Conservation (phyloP, 805 yeast genomes). For the Vanderwaltozyma polyspora region DNA sequence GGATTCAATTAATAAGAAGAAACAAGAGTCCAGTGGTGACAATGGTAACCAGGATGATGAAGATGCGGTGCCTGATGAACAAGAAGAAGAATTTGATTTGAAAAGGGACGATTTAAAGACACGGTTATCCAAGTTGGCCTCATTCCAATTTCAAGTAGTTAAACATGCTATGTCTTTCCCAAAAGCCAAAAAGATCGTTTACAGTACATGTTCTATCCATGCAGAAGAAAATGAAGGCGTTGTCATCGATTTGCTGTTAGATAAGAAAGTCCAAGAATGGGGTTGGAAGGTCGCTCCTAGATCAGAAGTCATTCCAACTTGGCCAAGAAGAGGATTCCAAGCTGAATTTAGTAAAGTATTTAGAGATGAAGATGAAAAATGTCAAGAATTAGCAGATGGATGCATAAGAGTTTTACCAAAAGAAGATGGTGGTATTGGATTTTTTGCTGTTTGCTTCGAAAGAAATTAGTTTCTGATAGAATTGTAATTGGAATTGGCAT, state of each 20-base stretch:
- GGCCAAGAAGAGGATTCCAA: slow-evolving; percentile 78
- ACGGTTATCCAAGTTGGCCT: slow-evolving; percentile 55
- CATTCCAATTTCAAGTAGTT: slow-evolving; percentile 80
- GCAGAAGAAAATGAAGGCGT: slow-evolving; percentile 91
- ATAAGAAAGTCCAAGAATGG: slow-evolving; percentile 43
- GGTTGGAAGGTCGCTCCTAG: slow-evolving; percentile 70
- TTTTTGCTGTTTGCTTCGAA: slow-evolving; percentile 89
- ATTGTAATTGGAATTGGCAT: too few relatives aligned
- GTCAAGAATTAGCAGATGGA: slow-evolving; percentile 60
- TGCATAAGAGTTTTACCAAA: slow-evolving; percentile 80
- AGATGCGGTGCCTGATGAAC: slow-evolving; percentile 28
- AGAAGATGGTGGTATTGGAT: slow-evolving; percentile 97
- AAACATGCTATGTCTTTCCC: slow-evolving; percentile 84
- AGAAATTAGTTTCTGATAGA: slow-evolving; percentile 19
- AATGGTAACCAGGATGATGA: slow-evolving; percentile 13
- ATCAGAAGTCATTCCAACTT: slow-evolving; percentile 57
- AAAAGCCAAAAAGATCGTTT: slow-evolving; percentile 63
- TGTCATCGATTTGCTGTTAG: slow-evolving; percentile 64
- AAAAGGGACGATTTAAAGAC: slow-evolving; percentile 34
- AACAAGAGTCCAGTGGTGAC: slow-evolving; percentile 5
- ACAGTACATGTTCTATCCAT: slow-evolving; percentile 92
- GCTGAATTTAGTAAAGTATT: slow-evolving; percentile 52
- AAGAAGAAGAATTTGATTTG: slow-evolving; percentile 34
- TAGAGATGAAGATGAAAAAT: slow-evolving; percentile 32
- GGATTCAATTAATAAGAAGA: slow-evolving; percentile 29